phyloP scores from a whole-genome alignment of 805 yeast species.

The Ogataea corticis region DNA sequence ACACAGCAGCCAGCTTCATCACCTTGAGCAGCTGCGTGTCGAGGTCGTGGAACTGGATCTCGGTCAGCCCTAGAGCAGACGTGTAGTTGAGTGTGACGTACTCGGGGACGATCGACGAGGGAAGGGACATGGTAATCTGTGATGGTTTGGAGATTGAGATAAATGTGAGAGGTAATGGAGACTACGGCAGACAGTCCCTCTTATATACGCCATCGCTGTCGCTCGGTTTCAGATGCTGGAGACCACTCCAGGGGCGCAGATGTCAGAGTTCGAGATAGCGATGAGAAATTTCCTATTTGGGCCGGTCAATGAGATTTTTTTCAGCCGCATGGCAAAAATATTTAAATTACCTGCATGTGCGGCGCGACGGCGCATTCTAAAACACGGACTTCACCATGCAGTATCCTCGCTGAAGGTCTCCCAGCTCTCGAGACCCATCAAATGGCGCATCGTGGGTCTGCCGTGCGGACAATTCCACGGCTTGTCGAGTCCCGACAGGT shows the following conservation, averaged over 20 bases:
- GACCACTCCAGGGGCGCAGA: background rate
- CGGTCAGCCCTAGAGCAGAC: constrained; percentile 41
- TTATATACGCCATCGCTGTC: no score
- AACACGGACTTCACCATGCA: no score
- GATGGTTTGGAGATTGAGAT: background rate
- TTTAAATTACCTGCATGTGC: background rate
- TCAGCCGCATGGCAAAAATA: background rate
- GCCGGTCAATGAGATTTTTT: constrained; percentile 25
- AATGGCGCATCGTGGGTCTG: constrained; percentile 92
- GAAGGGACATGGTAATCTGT: background rate
- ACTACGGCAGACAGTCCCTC: no score
- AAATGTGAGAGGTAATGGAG: no score
- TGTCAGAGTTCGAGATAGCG: constrained; percentile 5
- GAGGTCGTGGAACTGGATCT: constrained; percentile 42
- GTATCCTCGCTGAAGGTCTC: constrained; percentile 45
- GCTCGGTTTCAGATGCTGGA: background rate
- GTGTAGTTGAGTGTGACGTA: constrained; percentile 39
- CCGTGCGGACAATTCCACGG: constrained; percentile 99
- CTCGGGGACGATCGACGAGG: no score
- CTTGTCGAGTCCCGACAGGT: constrained; percentile 71
- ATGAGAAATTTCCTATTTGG: constrained; percentile 31
- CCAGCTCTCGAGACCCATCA: constrained; percentile 60
- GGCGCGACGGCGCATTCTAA: background rate
- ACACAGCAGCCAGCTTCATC: constrained; percentile 44
- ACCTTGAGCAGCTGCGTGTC: constrained; percentile 38